Evolutionary conservation across 106 monocot genomes (phyloP).

Genomic region (Iris macrosiphon): DNA sequence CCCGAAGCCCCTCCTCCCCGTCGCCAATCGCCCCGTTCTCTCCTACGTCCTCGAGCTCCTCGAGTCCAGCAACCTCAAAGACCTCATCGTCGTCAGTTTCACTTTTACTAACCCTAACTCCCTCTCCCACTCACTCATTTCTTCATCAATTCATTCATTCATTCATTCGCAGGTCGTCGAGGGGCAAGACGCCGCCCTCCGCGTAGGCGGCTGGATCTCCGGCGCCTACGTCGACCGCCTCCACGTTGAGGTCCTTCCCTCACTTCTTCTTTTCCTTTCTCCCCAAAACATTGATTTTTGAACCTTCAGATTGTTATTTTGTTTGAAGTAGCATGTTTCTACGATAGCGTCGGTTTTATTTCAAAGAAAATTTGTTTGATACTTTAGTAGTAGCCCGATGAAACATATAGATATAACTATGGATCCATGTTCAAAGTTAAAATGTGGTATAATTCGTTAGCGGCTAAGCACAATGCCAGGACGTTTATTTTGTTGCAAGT

Average conservation of each 20-base stretch:
- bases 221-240: slow-evolving; percentile 82
- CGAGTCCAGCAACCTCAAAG: slow-evolving; percentile 82
- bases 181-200: slow-evolving; percentile 49
- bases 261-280: no score
- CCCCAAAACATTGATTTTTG: no score
- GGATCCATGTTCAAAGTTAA: no score
- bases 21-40: slow-evolving; percentile 90
- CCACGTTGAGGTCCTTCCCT: slow-evolving; percentile 70
- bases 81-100: slow-evolving; percentile 63
- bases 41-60: slow-evolving; percentile 97
- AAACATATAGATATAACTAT: no score
- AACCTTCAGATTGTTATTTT: no score
- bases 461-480: no score
- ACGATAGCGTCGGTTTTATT: no score
- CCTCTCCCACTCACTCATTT: not conserved
- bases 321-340: no score
- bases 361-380: no score
- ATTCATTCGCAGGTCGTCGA: slow-evolving; percentile 54
- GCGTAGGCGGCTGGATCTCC: slow-evolving; percentile 76
- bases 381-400: no score
- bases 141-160: not conserved
- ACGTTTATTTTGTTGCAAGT: no score
- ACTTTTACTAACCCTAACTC: not conserved
- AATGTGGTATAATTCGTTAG: no score
- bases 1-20: slow-evolving; percentile 87